Base-by-base conservation (phyloP, 1,284 basidiomycete species). In the Anthracocystis setariae region DNA sequence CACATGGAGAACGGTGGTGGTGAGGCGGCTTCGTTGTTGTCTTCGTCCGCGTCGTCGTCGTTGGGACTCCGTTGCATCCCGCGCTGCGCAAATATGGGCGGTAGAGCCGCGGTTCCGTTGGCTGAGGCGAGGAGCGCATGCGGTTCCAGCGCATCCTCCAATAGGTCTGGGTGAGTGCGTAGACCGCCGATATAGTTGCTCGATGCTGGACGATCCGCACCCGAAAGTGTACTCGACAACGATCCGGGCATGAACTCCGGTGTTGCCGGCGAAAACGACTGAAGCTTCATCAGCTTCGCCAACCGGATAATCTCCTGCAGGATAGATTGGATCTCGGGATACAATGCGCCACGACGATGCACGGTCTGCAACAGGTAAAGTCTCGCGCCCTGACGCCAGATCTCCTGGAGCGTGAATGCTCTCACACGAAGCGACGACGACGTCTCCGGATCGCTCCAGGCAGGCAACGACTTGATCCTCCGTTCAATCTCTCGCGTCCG, bases 291-390 rank as follows among this genome's bases (percentile, higher is more conserved):
- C 59, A 70, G 55, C 23, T 67, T 66, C 4, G 71, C 53, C 5
- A 76, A 38, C 0, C 67, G 38, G 25, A 76, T 70, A 51, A 76
- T 73, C 39, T 73, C 64, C 51, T 66, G 55, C 43, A 76, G 51
- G 43, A 71, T 71, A 35, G 32, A 54, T 43, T 76, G 74, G 27
- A 76, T 40, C 37, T 66, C 59, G 3, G 59, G 53, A 13, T 56
- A 49, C 18, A 76, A 50, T 17, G 74, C 60, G 7, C 74, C 74
- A 10, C 69, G 60, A 8, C 62, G 53, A 23, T 73, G 67, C 10
- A 76, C 67, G 15, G 69, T 55, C 55, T 76, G 74, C 27, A 67
- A 32, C 20, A 76, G 40, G 37, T 72, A 64, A 18, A 76, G 51
- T 18, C 73, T 44, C 5, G 64, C 60, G 1, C 71, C 63, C 43